Percentiles rank a stretch among this genome's conserved stretches.
phyloP scores from a whole-genome alignment of 192 early-diverging fungal genomes.

The Chytriomyces sp. region DNA sequence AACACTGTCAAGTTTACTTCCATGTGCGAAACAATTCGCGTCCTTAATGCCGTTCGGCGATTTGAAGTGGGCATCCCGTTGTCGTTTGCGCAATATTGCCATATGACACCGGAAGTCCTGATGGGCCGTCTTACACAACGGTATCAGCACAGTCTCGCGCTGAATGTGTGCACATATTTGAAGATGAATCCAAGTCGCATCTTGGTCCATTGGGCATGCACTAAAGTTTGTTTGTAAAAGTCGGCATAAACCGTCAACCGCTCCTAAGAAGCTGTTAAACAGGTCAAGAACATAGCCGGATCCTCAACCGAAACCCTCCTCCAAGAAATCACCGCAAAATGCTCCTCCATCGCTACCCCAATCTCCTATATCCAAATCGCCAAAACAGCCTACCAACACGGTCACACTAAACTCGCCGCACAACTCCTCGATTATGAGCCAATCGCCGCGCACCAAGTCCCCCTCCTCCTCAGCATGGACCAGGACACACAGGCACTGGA shows the following conservation, averaged over 20 bases:
- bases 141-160: constrained; percentile 82
- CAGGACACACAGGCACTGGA: constrained; percentile 84
- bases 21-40: constrained; percentile 81
- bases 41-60: constrained; percentile 86
- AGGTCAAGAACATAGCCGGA: constrained; percentile 87
- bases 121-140: constrained; percentile 82
- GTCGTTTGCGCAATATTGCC: constrained; percentile 76
- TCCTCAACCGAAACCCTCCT: constrained; percentile 62
- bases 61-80: constrained; percentile 88
- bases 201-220: constrained; percentile 94
- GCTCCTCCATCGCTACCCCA: constrained; percentile 45
- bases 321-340: constrained; percentile 69
- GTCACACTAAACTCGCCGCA: constrained; percentile 82
- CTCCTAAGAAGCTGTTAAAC: constrained; percentile 64
- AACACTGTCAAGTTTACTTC: constrained; percentile 84
- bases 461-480: constrained; percentile 89
- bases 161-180: constrained; percentile 82
- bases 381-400: constrained; percentile 82
- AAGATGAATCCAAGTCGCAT: constrained; percentile 78
- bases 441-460: constrained; percentile 91
- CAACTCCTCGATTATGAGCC: constrained; percentile 94
- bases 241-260: constrained; percentile 35
- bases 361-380: constrained; percentile 92
- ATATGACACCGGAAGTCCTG: constrained; percentile 78
- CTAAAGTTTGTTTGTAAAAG: constrained; percentile 72